Percentiles rank a stretch among this genome's conserved stretches.
phyloP scores from a whole-genome alignment of 2,329 filamentous ascomycete genomes.

The Neopestalotiopsis sp. region DNA sequence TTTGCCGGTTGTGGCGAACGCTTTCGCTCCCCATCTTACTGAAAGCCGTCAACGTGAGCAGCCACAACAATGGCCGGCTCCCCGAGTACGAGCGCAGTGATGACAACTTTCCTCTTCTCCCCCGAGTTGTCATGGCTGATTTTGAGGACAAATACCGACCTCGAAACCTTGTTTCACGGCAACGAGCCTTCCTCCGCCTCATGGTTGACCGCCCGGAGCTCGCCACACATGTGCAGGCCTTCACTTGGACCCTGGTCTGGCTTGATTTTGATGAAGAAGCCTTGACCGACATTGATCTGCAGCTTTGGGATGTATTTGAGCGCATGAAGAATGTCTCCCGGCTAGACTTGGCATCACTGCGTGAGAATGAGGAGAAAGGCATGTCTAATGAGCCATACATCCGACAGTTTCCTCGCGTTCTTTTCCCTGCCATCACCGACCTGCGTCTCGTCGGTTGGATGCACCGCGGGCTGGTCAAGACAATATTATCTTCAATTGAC shows the following conservation, averaged over 20 bases:
- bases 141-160: neutral
- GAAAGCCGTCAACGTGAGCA: neutral
- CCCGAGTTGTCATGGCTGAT: neutral
- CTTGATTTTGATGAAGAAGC: neutral
- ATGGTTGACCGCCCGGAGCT: neutral
- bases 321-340: neutral
- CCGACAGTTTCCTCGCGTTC: neutral
- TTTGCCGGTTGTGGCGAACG: neutral
- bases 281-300: neutral
- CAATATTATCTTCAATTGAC: neutral
- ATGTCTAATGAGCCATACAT: neutral
- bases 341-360: neutral
- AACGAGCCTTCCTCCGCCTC: neutral
- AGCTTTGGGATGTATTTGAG: neutral
- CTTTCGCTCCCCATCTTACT: neutral
- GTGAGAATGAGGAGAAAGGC: neutral
- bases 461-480: neutral
- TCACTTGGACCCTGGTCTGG: neutral
- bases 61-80: neutral
- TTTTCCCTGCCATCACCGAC: neutral
- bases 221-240: neutral
- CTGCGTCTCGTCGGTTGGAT: neutral
- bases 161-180: neutral
- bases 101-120: neutral
- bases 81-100: neutral